phyloP scores from a whole-genome alignment of 2,329 filamentous ascomycete genomes.

The Colletotrichum plurivorum region DNA sequence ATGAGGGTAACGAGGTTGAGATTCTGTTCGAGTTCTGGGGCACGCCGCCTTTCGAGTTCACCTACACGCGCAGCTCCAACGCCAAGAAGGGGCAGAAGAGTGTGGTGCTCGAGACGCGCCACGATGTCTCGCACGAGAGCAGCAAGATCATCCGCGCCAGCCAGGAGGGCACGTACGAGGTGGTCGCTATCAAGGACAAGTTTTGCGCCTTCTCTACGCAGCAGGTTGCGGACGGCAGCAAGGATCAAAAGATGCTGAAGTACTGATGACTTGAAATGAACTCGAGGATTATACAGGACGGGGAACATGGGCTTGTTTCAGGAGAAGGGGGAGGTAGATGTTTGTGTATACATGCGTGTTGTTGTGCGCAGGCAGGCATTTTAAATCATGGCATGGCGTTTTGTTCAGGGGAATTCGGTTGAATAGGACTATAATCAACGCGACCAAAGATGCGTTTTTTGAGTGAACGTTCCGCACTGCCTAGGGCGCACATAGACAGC shows the following conservation, averaged over 20 bases:
- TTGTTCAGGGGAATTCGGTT: slow-evolving; percentile 36
- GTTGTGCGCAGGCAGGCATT: slow-evolving; percentile 50
- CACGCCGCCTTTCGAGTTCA: slow-evolving; percentile 97
- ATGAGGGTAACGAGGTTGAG: slow-evolving; percentile 94
- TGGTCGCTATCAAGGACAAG: slow-evolving; percentile 94
- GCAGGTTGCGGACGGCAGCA: slow-evolving; percentile 64
- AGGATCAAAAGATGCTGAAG: slow-evolving; percentile 54
- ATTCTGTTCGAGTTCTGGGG: slow-evolving; percentile 97
- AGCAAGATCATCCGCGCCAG: slow-evolving; percentile 86
- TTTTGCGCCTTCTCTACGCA: slow-evolving; percentile 90
- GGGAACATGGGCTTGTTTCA: slow-evolving; percentile 20
- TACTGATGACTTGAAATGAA: slow-evolving; percentile 31
- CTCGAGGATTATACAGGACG: background rate
- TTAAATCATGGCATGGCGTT: slow-evolving; percentile 57
- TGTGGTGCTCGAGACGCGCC: slow-evolving; percentile 89
- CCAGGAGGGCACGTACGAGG: slow-evolving; percentile 97
- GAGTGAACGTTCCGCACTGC: background rate
- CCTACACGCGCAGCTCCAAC: slow-evolving; percentile 93
- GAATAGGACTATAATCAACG: slow-evolving; percentile 34
- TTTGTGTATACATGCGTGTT: slow-evolving; percentile 33
- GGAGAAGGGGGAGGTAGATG: slow-evolving; percentile 6
- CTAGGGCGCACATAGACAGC: background rate
- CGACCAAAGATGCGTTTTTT: slow-evolving; percentile 32
- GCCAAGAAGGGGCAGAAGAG: slow-evolving; percentile 83
- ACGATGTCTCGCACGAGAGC: slow-evolving; percentile 86